Evolutionary conservation across 2,329 filamentous ascomycete genomes (phyloP).

Genomic region (Neofusicoccum umdonicola): DNA sequence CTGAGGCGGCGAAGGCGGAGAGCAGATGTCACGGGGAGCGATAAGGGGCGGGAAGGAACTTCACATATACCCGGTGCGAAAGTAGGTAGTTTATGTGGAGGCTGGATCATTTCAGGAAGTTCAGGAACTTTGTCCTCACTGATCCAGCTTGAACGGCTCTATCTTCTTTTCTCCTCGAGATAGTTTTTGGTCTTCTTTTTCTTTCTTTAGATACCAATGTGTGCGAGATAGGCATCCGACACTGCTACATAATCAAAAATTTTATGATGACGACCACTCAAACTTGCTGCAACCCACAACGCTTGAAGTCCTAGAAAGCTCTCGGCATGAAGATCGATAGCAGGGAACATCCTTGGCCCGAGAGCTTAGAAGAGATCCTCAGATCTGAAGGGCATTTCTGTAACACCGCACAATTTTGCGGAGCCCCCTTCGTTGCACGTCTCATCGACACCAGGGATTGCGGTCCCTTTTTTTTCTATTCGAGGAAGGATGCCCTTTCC

Average conservation of each 20-base stretch:
- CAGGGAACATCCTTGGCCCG: neutral
- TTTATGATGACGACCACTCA: too few relatives aligned
- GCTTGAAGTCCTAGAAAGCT: too few relatives aligned
- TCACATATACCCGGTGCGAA: neutral
- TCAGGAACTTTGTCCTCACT: neutral
- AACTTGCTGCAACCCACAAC: too few relatives aligned
- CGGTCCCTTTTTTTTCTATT: too few relatives aligned
- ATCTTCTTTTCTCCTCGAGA: neutral
- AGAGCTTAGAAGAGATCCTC: neutral
- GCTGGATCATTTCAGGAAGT: neutral
- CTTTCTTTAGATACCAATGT: neutral
- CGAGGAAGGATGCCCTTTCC: too few relatives aligned
- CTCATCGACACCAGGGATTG: too few relatives aligned
- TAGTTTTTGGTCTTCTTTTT: neutral
- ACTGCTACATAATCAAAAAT: too few relatives aligned
- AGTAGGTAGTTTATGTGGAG: neutral
- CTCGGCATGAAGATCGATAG: neutral
- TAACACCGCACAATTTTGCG: neutral
- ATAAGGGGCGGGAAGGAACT: too few relatives aligned
- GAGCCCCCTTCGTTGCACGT: neutral
- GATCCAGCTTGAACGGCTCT: neutral
- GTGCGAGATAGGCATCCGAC: neutral
- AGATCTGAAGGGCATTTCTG: neutral
- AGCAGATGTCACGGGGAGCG: too few relatives aligned
- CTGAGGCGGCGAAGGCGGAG: neutral